Percentiles rank a stretch among this genome's conserved stretches.
Conservation (phyloP, 1,284 basidiomycete species). For the Leucoagaricus sp. region DNA sequence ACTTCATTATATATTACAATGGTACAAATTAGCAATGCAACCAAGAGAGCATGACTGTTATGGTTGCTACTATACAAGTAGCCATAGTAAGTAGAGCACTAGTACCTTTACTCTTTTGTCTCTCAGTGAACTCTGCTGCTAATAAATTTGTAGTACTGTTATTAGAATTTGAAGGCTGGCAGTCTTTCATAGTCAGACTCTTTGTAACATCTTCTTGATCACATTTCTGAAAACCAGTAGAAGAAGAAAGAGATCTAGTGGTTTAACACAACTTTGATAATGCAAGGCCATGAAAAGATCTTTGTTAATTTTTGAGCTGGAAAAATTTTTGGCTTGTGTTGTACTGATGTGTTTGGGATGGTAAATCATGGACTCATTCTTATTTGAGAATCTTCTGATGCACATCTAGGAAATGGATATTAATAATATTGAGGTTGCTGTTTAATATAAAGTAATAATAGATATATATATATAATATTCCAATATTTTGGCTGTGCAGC, state of each 20-base stretch:
- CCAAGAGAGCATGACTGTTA: no score
- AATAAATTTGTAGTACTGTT: no score
- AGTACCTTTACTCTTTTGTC: no score
- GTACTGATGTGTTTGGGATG: background rate
- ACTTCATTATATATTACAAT: no score
- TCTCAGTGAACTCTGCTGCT: no score
- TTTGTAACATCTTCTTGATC: no score
- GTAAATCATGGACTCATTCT: background rate
- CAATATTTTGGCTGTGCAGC: background rate
- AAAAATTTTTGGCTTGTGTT: background rate
- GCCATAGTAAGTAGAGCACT: no score
- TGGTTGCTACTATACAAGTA: no score
- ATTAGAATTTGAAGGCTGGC: no score
- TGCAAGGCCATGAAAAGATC: constrained; percentile 8
- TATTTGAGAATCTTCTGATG: background rate
- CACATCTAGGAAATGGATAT: background rate
- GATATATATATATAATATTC: background rate
- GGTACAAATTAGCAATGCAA: no score
- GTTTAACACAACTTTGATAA: background rate
- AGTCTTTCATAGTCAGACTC: no score
- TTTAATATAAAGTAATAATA: background rate
- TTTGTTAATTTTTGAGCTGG: constrained; percentile 16
- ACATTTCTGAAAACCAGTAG: no score
- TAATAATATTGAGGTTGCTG: background rate
- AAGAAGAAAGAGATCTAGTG: background rate